A percentile compares a stretch with the other conserved stretches of the same genome.
Conservation (phyloP, 164 flowering plant genomes). For the Liquidambar formosana region DNA sequence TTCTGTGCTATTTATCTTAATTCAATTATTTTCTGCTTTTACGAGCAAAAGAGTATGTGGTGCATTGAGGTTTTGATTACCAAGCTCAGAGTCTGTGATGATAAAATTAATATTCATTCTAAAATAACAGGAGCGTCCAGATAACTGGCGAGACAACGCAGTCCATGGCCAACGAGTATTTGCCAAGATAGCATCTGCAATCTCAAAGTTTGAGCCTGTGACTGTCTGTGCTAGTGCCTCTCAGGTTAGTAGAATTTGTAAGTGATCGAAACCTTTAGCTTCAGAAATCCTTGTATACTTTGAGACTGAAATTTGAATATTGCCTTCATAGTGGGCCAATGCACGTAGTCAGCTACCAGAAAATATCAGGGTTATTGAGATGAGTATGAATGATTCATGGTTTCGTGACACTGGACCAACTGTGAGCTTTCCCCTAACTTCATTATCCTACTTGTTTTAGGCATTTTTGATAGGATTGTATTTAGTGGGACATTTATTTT, state of each 20-base stretch:
- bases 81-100: background rate
- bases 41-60: background rate
- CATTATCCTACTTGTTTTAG: background rate
- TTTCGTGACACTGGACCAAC: slow-evolving; percentile 94
- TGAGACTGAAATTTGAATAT: background rate
- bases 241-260: slow-evolving; percentile 49
- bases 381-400: slow-evolving; percentile 95
- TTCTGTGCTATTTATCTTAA: background rate
- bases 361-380: slow-evolving; percentile 73
- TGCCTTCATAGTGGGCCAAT: slow-evolving; percentile 60
- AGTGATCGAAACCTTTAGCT: background rate
- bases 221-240: slow-evolving; percentile 83
- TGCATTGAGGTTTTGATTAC: background rate
- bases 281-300: background rate
- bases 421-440: slow-evolving; percentile 45
- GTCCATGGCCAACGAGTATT: slow-evolving; percentile 65
- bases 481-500: background rate
- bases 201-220: slow-evolving; percentile 83
- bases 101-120: slow-evolving; percentile 13
- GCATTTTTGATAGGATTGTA: background rate
- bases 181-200: slow-evolving; percentile 69
- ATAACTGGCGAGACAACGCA: slow-evolving; percentile 83
- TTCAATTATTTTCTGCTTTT: background rate
- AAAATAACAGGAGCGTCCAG: slow-evolving; percentile 69
- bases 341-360: slow-evolving; percentile 70